Base-by-base conservation (phyloP, 768 basidiomycete species). In the Lactarius hatsudake region DNA sequence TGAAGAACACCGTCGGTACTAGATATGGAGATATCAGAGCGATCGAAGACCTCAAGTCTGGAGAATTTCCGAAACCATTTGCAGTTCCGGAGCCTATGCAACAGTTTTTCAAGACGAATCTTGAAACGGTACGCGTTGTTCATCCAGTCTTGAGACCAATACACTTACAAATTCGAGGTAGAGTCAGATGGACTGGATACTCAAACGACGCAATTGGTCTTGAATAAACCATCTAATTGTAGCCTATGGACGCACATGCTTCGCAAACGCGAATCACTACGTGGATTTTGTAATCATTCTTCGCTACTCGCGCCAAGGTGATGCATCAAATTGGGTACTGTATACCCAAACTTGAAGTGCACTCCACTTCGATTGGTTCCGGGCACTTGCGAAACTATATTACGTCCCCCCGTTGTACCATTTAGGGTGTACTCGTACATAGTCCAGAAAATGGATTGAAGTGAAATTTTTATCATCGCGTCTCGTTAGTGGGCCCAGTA, bases 141-240 rank as follows among this genome's bases (percentile, higher is more conserved):
- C 36, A 6, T 40, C 9, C 32, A 30, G 34, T 51, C 20, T 34
- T 23, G 18, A 42, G 38, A 18, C 6, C n/a, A 15, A 7, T 42
- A 34, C 13, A 28, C 38, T 59, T 40, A 62, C 17, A 7, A 13
- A 28, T 40, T 34, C 15, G 45, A 51, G 40, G 23, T 28, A 67
- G 66, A 67, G 66, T 56, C 66, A 67, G 57, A 67, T 67, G 66
- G 66, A 67, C 32, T 67, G 62, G 66, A 67, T 67, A 53, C 66
- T 67, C 62, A 63, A 67, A 34, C 57, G 66, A 59, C 66, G 66
- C 26, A 59, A 63, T 23, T 63, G 66, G 56, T 58, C 61, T 2
- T 67, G 48, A 66, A 34, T 48, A 23, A 53, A 9, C 3, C 43
- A 55, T 66, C 26, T 30, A 57, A n/a, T 20, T 56, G 54, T 66